Conservation (phyloP, 257 asterid species). For the Ilex asprella region DNA sequence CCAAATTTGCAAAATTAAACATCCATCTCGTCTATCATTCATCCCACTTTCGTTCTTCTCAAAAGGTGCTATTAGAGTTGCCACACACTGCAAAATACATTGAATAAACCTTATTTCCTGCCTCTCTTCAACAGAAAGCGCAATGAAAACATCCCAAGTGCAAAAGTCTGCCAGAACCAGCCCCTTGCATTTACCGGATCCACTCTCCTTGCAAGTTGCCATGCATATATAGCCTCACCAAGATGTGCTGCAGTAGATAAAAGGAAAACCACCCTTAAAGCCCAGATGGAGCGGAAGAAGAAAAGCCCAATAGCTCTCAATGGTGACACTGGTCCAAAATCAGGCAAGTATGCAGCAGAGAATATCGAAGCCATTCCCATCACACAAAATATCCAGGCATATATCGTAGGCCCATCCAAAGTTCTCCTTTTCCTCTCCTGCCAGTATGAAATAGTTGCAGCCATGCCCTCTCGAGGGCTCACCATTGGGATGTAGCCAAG, state of each 20-base stretch:
- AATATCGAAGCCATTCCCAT: conserved; percentile 54
- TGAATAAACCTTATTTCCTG: not conserved
- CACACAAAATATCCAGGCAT: conserved; percentile 42
- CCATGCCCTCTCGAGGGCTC: conserved; percentile 74
- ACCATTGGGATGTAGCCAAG: conserved; percentile 76
- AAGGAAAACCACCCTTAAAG: conserved; percentile 30
- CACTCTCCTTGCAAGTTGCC: conserved; percentile 69
- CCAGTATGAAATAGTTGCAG: conserved; percentile 67
- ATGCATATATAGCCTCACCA: conserved; percentile 80
- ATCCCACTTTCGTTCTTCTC: no score
- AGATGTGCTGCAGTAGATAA: conserved; percentile 41
- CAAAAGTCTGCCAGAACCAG: conserved; percentile 91
- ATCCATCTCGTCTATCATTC: no score
- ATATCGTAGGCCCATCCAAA: conserved; percentile 72
- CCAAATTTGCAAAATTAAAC: no score
- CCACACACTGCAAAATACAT: no score
- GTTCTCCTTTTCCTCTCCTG: conserved; percentile 61
- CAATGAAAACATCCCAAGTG: conserved; percentile 67
- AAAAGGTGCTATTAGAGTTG: no score
- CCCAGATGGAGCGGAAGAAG: conserved; percentile 46
- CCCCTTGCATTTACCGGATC: conserved; percentile 83
- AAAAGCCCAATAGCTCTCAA: conserved; percentile 46
- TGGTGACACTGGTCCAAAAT: conserved; percentile 51
- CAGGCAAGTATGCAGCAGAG: conserved; percentile 77
- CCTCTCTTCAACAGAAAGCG: conserved; percentile 64